These are phyloP conservation scores for Cordyceps tenuipes DNA, from an alignment of 2,329 filamentous ascomycete genomes.

Conservation along the genomic window DNA sequence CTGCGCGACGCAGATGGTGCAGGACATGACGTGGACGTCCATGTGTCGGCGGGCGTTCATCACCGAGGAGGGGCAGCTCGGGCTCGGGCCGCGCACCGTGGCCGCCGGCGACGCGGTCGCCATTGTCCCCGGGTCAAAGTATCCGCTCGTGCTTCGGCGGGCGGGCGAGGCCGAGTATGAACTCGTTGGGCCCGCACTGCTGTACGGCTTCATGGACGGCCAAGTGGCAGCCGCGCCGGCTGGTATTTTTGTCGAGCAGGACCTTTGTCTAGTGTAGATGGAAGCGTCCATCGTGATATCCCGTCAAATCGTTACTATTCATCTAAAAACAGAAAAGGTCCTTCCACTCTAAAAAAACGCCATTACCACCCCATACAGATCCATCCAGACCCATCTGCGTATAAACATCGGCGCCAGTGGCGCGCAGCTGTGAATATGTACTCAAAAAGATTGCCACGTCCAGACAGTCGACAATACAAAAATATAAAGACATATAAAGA, in stretches of 20 bases:
- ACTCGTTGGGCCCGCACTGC: constrained; percentile 3
- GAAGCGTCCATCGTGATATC: background rate
- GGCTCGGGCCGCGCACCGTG: constrained; percentile 8
- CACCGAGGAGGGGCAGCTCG: constrained; percentile 1
- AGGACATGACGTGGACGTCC: constrained; percentile 13
- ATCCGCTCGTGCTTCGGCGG: constrained; percentile 3
- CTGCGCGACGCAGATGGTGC: constrained; percentile 5
- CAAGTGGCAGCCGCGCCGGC: background rate
- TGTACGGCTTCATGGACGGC: constrained; percentile 10
- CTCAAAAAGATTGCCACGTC: background rate
- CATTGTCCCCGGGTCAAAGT: background rate
- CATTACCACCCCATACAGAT: background rate
- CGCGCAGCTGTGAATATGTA: background rate
- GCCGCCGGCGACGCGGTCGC: background rate
- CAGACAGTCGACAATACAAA: background rate
- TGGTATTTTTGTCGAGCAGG: background rate
- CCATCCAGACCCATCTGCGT: background rate
- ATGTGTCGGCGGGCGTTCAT: constrained; percentile 10
- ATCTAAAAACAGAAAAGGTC: background rate
- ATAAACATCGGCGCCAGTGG: background rate
- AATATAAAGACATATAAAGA: constrained; percentile 17
- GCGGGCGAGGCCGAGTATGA: background rate
- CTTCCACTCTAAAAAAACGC: constrained; percentile 2
- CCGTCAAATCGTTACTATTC: background rate
- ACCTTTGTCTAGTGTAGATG: background rate